These are phyloP conservation scores for Penicillium cataractarum DNA, from an alignment of 495 filamentous ascomycete species.

Conservation along the genomic window DNA sequence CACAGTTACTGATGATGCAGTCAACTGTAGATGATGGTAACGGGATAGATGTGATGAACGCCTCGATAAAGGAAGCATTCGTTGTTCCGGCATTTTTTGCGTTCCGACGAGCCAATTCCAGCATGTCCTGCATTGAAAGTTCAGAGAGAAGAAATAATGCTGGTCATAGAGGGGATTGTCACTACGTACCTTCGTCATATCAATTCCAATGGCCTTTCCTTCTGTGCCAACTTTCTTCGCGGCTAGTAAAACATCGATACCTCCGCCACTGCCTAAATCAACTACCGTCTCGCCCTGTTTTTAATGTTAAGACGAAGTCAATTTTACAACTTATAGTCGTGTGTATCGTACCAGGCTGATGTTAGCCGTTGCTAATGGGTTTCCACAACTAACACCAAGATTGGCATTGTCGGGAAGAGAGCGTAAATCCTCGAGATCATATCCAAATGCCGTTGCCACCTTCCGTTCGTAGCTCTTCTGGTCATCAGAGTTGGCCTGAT, in stretches of 20 bases:
- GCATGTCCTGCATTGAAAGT: constrained; percentile 54
- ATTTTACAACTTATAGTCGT: neutral
- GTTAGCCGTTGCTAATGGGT: constrained; percentile 19
- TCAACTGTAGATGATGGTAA: constrained; percentile 48
- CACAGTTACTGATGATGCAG: constrained; percentile 65
- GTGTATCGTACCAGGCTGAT: constrained; percentile 10
- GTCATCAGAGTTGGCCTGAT: neutral
- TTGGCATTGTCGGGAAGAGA: constrained; percentile 12
- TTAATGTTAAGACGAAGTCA: neutral
- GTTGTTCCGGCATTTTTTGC: constrained; percentile 35
- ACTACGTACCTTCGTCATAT: constrained; percentile 61
- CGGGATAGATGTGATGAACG: constrained; percentile 54
- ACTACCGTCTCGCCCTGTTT: constrained; percentile 62
- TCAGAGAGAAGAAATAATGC: constrained; percentile 1
- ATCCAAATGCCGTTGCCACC: constrained; percentile 10
- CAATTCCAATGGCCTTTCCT: constrained; percentile 63
- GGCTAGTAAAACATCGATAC: constrained; percentile 66
- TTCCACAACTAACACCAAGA: constrained; percentile 13
- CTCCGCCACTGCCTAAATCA: constrained; percentile 65
- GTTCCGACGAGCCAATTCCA: constrained; percentile 50
- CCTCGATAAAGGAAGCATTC: constrained; percentile 56
- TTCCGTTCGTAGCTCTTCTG: constrained; percentile 6
- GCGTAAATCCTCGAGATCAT: neutral
- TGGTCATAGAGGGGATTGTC: neutral
- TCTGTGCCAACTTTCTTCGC: constrained; percentile 54